These are phyloP conservation scores for Dipodascopsis tothii DNA, from an alignment of 805 yeast species.

Conservation along the genomic window DNA sequence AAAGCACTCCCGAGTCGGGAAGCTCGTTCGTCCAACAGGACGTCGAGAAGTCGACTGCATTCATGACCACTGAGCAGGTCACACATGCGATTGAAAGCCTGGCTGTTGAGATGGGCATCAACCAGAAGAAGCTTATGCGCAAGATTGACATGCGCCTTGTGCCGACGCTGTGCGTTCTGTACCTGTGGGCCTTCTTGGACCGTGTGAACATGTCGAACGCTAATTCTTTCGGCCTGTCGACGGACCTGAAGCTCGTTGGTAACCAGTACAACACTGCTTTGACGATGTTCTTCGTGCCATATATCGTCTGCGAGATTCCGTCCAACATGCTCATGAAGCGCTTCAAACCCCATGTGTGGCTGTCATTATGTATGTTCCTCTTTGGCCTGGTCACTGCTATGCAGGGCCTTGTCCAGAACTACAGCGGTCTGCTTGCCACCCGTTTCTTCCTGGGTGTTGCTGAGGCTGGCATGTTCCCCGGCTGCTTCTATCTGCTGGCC, in stretches of 20 bases:
- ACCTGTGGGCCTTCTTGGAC: constrained; percentile 70
- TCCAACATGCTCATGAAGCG: constrained; percentile 55
- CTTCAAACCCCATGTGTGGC: constrained; percentile 59
- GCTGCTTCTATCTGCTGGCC: constrained; percentile 61
- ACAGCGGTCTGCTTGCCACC: constrained; percentile 52
- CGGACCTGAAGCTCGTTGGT: constrained; percentile 47
- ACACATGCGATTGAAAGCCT: constrained; percentile 23
- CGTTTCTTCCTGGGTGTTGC: constrained; percentile 60
- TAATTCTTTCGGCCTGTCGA: constrained; percentile 58
- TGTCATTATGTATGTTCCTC: constrained; percentile 48
- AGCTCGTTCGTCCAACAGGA: background rate
- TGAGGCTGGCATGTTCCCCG: constrained; percentile 69
- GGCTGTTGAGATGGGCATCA: constrained; percentile 43
- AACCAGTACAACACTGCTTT: constrained; percentile 57
- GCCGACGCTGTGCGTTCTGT: constrained; percentile 68
- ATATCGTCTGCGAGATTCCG: constrained; percentile 48
- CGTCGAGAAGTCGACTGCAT: background rate
- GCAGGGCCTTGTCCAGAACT: constrained; percentile 56
- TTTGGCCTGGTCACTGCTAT: constrained; percentile 61
- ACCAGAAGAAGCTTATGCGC: constrained; percentile 51
- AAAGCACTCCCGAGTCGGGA: background rate
- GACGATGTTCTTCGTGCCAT: constrained; percentile 66
- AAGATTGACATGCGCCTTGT: constrained; percentile 63
- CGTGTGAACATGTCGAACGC: constrained; percentile 76
- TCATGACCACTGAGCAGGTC: background rate